Evolutionary conservation across 2,329 filamentous ascomycete genomes (phyloP).

Genomic region (Sarocladium oryzae): DNA sequence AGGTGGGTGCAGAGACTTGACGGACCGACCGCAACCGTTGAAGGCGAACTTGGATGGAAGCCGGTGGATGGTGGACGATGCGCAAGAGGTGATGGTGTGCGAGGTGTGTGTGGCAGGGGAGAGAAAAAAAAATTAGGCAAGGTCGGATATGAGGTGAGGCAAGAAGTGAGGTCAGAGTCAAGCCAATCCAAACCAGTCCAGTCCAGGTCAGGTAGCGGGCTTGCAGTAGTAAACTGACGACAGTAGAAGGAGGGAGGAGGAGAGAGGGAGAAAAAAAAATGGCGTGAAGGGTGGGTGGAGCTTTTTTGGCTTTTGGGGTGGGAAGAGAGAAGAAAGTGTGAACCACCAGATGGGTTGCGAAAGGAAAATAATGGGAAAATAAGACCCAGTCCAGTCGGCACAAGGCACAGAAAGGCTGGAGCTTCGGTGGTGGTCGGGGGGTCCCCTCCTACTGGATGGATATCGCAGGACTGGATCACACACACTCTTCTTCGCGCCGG

Average conservation of each 20-base stretch:
- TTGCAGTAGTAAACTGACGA: neutral
- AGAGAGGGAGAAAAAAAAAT: too few relatives aligned
- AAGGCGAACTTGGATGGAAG: constrained; percentile 7
- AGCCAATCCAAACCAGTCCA: neutral
- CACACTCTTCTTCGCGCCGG: constrained; percentile 1
- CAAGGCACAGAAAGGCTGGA: constrained; percentile 8
- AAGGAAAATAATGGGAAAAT: constrained; percentile 3
- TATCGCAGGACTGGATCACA: constrained; percentile 1
- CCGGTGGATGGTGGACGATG: constrained; percentile 3
- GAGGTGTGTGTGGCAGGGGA: neutral
- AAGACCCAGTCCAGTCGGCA: neutral
- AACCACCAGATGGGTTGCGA: neutral
- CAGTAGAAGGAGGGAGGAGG: neutral
- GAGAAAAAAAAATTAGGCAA: neutral
- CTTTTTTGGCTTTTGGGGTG: neutral
- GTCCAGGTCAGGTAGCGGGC: constrained; percentile 3
- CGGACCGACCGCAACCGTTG: constrained; percentile 8
- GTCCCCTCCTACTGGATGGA: constrained; percentile 8
- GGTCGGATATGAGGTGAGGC: neutral
- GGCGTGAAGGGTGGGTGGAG: constrained; percentile 8
- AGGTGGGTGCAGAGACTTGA: constrained; percentile 7
- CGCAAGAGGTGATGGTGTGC: constrained; percentile 2
- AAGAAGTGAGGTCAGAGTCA: neutral
- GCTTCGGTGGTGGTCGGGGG: neutral
- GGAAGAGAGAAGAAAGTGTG: constrained; percentile 2